Percentiles rank a stretch among this genome's conserved stretches.
phyloP scores from a whole-genome alignment of 2,329 filamentous ascomycete species.

The Verticillium zaregamsianum region DNA sequence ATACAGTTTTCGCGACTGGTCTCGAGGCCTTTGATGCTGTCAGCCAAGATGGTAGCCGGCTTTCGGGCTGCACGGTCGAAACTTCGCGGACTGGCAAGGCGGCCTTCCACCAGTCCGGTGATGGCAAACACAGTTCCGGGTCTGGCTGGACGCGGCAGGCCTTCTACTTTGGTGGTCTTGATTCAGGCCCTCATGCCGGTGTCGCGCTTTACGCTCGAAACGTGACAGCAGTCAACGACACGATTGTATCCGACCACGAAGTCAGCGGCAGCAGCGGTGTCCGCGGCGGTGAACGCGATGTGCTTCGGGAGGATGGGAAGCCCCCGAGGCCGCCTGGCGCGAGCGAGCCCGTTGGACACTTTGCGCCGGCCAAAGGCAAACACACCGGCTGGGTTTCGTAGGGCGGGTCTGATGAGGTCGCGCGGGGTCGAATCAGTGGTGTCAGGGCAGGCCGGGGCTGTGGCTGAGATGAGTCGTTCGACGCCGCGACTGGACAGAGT shows the following conservation, averaged over 20 bases:
- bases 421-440: background rate
- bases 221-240: constrained; percentile 51
- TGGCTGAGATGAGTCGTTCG: background rate
- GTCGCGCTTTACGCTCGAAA: constrained; percentile 52
- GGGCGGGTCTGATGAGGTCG: background rate
- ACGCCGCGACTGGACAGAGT: background rate
- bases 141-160: constrained; percentile 54
- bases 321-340: background rate
- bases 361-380: constrained; percentile 4
- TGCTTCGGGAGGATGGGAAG: background rate
- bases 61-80: constrained; percentile 26
- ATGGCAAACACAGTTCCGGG: constrained; percentile 42
- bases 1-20: constrained; percentile 50
- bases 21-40: constrained; percentile 49
- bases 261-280: constrained; percentile 14
- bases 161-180: constrained; percentile 48
- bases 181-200: constrained; percentile 13
- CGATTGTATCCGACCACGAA: constrained; percentile 44
- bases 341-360: constrained; percentile 1
- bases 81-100: constrained; percentile 58
- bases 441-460: background rate
- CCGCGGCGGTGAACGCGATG: background rate
- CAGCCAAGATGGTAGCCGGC: constrained; percentile 8
- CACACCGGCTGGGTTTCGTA: constrained; percentile 1
- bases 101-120: constrained; percentile 42